phyloP scores from a whole-genome alignment of 306 rosid genomes.

The Lupinus albus region DNA sequence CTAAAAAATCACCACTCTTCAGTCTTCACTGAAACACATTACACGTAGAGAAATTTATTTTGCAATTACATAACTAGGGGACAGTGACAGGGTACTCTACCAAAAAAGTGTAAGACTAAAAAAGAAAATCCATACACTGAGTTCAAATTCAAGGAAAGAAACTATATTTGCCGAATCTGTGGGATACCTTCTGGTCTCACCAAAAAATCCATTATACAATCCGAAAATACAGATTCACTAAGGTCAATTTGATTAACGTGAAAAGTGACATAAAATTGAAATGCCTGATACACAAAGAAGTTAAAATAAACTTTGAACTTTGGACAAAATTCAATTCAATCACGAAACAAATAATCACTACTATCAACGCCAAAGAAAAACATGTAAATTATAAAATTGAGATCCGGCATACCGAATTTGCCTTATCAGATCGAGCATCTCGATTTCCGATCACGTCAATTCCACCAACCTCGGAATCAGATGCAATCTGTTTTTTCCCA shows the following conservation, averaged over 20 bases:
- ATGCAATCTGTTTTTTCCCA: conserved; percentile 13
- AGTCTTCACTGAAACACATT: conserved; percentile 95
- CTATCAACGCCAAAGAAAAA: not conserved
- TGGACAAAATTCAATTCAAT: no score
- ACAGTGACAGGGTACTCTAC: conserved; percentile 74
- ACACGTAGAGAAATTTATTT: conserved; percentile 96
- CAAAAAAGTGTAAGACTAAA: conserved; percentile 36
- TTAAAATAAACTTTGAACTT: no score
- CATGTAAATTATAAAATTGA: conserved; percentile 16
- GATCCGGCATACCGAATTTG: conserved; percentile 48
- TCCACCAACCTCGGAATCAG: conserved; percentile 50
- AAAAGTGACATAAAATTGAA: not conserved
- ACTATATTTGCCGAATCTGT: no score
- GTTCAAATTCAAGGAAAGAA: no score
- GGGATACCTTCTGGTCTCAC: conserved; percentile 40
- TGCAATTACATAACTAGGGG: conserved; percentile 74
- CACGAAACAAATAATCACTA: no score
- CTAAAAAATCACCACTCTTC: conserved; percentile 63
- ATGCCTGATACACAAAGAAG: no score
- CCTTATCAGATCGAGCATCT: conserved; percentile 38
- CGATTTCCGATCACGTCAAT: conserved; percentile 36
- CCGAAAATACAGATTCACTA: conserved; percentile 19
- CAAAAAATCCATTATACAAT: conserved; percentile 39
- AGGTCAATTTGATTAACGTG: conserved; percentile 34
- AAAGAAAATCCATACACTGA: no score